Base-by-base conservation (phyloP, 768 basidiomycete genomes). In the Pulveroboletus sp. region DNA sequence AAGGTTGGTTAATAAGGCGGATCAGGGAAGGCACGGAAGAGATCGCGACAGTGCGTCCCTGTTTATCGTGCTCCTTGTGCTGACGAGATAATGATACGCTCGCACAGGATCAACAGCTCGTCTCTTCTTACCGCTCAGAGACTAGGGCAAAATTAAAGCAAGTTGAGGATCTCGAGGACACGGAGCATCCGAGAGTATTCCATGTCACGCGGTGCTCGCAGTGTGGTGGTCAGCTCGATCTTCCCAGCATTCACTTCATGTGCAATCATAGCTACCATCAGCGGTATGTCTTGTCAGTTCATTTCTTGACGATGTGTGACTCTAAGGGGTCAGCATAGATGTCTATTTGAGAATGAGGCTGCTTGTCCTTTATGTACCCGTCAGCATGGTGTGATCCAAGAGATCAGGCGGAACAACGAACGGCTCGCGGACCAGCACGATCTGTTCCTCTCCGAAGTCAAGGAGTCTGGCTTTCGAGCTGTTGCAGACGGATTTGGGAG, bases 231-330 rank as follows among this genome's bases (percentile, higher is more conserved):
- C 90, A 89, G 58, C 80, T 98, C 52, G 94, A 97, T 65, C 79
- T 97, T 9, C 95, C 96, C 0, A 87, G 82, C 56, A 77, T 98
- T 6, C 94, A 98, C 68, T 98, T 97, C 63, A 96, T 98, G 95
- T 99, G 95, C 69, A 85, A 86, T 60, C 96, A 98, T 65, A 93
- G 90, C 53, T 98, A 91, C 72, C 96, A 99, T 65, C 92, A 95
- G 64, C 77, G 93, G 91, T 56, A 26, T 2, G 43, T 40, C 43
- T 24, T 12, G 14, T 15, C 9, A 21, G 4, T 47, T 21, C 7
- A 18, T 14, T n/a, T 39, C 30, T 27, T n/a, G n/a, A 47, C 11
- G 32, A n/a, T 10, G 8, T 14, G 26, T 11, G 12, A 11, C 31
- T 26, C 40, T 54, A 37, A 59, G 33, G 4, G 21, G 17, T 31